Percentiles rank a stretch among this genome's conserved stretches.
Conservation (phyloP, 1,284 basidiomycete genomes). For the Pseudozyma thailandica region DNA sequence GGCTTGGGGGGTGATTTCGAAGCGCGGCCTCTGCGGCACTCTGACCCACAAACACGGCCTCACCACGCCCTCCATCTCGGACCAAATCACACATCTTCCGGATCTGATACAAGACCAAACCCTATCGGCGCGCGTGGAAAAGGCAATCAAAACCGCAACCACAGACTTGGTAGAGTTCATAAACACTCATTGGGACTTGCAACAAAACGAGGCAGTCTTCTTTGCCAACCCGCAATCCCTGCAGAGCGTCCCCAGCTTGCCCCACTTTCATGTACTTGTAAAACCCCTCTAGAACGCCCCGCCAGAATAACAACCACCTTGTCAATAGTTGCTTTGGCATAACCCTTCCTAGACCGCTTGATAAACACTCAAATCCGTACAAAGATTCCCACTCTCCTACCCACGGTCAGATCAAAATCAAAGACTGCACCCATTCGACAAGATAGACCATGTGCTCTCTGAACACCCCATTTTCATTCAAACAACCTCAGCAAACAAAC, state of each 20-base stretch:
- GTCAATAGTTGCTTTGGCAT: no score
- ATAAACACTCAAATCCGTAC: no score
- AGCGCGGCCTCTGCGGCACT: conserved; percentile 27
- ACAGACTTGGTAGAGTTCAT: conserved; percentile 13
- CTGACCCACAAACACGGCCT: neutral
- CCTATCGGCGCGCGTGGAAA: neutral
- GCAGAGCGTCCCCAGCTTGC: conserved; percentile 27
- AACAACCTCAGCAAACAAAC: no score
- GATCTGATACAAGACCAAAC: neutral
- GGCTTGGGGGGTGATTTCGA: conserved; percentile 16
- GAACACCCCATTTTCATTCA: neutral
- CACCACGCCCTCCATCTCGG: neutral
- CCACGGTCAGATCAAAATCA: no score
- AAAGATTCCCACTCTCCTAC: no score
- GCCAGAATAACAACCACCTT: no score
- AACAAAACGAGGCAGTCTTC: conserved; percentile 10
- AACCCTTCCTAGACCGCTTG: no score
- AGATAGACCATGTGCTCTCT: no score
- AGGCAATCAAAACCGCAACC: neutral
- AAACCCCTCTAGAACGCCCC: neutral
- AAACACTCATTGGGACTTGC: conserved; percentile 12
- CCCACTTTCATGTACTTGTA: conserved; percentile 35
- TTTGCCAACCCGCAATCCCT: conserved; percentile 42
- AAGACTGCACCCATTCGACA: no score
- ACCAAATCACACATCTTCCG: conserved; percentile 11